Evolutionary conservation across 768 basidiomycete species (phyloP).

Genomic region (Calocybe indica): DNA sequence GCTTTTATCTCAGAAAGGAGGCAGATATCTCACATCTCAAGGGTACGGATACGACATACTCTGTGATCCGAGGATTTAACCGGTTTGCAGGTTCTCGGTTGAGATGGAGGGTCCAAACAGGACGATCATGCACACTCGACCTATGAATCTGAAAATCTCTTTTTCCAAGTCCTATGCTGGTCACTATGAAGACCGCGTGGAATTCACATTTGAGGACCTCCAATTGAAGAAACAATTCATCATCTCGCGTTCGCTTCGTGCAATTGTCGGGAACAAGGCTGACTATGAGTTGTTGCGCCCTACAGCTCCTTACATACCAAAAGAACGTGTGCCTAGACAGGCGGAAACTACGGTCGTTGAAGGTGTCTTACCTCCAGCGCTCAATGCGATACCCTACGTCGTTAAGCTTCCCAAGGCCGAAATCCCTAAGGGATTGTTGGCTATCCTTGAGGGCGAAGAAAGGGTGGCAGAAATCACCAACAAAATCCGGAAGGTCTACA

Average conservation of each 20-base stretch:
- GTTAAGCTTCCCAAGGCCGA: conserved; percentile 28
- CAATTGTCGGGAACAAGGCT: conserved; percentile 37
- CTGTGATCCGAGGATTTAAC: too few relatives aligned
- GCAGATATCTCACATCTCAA: conserved; percentile 10
- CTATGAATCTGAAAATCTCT: conserved; percentile 23
- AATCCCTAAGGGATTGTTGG: conserved; percentile 30
- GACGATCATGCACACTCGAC: conserved; percentile 14
- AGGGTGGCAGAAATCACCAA: conserved; percentile 20
- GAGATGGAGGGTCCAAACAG: conserved; percentile 9
- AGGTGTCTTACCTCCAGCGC: conserved; percentile 35
- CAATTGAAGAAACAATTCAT: conserved; percentile 37
- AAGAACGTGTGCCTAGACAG: conserved; percentile 16
- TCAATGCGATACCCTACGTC: conserved; percentile 37
- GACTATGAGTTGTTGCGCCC: conserved; percentile 44
- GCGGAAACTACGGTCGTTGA: conserved; percentile 30
- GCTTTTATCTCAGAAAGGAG: conserved; percentile 12
- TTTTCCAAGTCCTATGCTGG: conserved; percentile 34
- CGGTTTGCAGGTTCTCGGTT: conserved; percentile 9
- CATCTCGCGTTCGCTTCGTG: conserved; percentile 39
- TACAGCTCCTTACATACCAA: conserved; percentile 38
- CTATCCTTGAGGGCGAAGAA: conserved; percentile 21
- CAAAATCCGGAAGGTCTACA: conserved; percentile 24
- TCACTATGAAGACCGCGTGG: conserved; percentile 46
- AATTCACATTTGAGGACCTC: conserved; percentile 45
- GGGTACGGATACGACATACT: too few relatives aligned